These are phyloP conservation scores for Phycomyces nitens DNA, from an alignment of 192 early-diverging fungal species.

Conservation along the genomic window DNA sequence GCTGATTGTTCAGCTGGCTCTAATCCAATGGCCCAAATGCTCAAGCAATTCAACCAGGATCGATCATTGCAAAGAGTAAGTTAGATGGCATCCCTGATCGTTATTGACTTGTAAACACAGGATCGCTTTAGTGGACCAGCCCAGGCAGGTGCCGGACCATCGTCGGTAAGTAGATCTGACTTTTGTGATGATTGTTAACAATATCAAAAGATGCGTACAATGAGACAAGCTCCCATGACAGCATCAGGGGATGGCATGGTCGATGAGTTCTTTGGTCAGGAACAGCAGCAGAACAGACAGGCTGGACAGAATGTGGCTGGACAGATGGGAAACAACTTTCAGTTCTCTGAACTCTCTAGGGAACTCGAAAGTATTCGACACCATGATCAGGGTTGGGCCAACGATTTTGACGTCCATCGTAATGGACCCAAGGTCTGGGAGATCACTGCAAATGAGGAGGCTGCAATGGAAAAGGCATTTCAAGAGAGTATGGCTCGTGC, in stretches of 20 bases:
- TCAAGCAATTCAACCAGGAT: slow-evolving; percentile 80
- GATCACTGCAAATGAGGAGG: slow-evolving; percentile 46
- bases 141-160: slow-evolving; percentile 15
- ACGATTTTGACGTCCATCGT: slow-evolving; percentile 35
- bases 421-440: slow-evolving; percentile 41
- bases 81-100: background rate
- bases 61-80: slow-evolving; percentile 72
- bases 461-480: slow-evolving; percentile 46
- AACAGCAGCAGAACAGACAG: slow-evolving; percentile 11
- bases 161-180: slow-evolving; percentile 3
- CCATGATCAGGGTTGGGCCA: slow-evolving; percentile 30
- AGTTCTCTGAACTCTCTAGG: slow-evolving; percentile 32
- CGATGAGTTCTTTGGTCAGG: slow-evolving; percentile 37
- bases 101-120: slow-evolving; percentile 8
- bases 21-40: slow-evolving; percentile 74
- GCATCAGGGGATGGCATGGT: slow-evolving; percentile 25
- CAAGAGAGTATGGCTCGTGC: slow-evolving; percentile 23
- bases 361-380: slow-evolving; percentile 30
- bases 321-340: slow-evolving; percentile 24
- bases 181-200: background rate
- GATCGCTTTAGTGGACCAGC: slow-evolving; percentile 30
- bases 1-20: slow-evolving; percentile 68
- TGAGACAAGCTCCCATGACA: no score
- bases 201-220: slow-evolving; percentile 28
- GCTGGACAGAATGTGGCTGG: slow-evolving; percentile 7